Conservation (phyloP, 176 grass and related monocot species). For the Avena eriantha region DNA sequence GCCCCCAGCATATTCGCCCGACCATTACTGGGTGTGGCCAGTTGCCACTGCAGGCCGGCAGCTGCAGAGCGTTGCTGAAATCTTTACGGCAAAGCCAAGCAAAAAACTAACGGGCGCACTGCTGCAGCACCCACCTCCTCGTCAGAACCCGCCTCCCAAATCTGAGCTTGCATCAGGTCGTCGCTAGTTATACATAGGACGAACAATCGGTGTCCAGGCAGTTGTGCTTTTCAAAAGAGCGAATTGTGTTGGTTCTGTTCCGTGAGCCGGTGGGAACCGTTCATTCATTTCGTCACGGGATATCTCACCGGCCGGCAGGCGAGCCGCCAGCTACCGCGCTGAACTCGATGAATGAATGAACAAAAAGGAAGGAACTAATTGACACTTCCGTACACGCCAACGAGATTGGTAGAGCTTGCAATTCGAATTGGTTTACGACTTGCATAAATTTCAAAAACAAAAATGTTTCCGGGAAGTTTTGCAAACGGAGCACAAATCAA, state of each 20-base stretch:
- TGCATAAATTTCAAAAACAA: neutral
- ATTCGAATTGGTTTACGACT: neutral
- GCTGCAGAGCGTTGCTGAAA: neutral
- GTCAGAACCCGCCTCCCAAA: neutral
- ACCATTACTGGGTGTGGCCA: neutral
- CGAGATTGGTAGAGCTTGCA: neutral
- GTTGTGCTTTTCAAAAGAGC: neutral
- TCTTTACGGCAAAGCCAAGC: slow-evolving; percentile 46
- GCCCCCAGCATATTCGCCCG: slow-evolving; percentile 39
- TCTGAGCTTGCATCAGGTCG: slow-evolving; percentile 15
- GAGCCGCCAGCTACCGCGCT: slow-evolving; percentile 19
- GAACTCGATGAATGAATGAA: neutral
- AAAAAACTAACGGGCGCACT: slow-evolving; percentile 34
- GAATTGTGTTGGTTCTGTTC: neutral
- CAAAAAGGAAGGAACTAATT: neutral
- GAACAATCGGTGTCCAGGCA: slow-evolving; percentile 22
- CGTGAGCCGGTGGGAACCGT: slow-evolving; percentile 23
- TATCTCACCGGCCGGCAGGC: slow-evolving; percentile 25
- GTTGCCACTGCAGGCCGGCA: slow-evolving; percentile 14
- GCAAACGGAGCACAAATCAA: neutral
- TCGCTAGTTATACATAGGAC: neutral
- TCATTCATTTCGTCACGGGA: slow-evolving; percentile 33
- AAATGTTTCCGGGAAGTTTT: neutral
- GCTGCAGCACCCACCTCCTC: neutral
- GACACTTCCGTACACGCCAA: neutral